Conservation (phyloP, 768 basidiomycete genomes). For the Lentinula detonsa region DNA sequence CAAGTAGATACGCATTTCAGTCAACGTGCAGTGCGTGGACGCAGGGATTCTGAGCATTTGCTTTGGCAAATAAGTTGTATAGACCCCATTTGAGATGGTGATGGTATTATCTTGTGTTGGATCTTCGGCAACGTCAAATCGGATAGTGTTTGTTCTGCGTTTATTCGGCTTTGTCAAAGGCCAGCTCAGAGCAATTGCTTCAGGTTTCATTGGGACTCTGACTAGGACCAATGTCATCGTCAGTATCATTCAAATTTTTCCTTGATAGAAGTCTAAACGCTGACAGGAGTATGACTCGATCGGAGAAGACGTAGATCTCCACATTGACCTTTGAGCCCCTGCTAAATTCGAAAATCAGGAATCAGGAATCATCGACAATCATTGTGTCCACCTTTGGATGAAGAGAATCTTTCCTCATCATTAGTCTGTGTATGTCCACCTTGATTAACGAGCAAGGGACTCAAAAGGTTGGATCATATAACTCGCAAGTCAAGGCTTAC, state of each 20-base stretch:
- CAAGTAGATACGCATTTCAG: neutral
- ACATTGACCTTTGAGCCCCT: too few relatives aligned
- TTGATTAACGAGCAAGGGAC: too few relatives aligned
- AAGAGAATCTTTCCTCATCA: too few relatives aligned
- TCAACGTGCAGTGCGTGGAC: neutral
- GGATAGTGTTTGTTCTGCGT: neutral
- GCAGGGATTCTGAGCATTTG: neutral
- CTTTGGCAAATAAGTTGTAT: neutral
- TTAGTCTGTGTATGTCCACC: too few relatives aligned
- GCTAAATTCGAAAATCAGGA: too few relatives aligned
- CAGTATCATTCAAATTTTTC: neutral
- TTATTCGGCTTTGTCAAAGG: neutral
- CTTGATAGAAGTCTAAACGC: neutral
- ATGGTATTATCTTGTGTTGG: neutral
- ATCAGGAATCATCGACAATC: too few relatives aligned
- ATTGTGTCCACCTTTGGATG: too few relatives aligned
- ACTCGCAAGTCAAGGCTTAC: too few relatives aligned
- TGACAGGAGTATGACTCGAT: neutral
- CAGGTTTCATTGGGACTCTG: neutral
- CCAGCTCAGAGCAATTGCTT: conserved; percentile 2
- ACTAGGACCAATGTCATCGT: neutral
- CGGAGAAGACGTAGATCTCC: too few relatives aligned
- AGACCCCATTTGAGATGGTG: neutral
- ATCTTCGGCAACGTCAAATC: neutral
- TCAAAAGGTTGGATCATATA: too few relatives aligned